Percentiles rank a stretch among this genome's conserved stretches.
Conservation (phyloP, 1,284 basidiomycete genomes). For the Ceratobasidium sp. region DNA sequence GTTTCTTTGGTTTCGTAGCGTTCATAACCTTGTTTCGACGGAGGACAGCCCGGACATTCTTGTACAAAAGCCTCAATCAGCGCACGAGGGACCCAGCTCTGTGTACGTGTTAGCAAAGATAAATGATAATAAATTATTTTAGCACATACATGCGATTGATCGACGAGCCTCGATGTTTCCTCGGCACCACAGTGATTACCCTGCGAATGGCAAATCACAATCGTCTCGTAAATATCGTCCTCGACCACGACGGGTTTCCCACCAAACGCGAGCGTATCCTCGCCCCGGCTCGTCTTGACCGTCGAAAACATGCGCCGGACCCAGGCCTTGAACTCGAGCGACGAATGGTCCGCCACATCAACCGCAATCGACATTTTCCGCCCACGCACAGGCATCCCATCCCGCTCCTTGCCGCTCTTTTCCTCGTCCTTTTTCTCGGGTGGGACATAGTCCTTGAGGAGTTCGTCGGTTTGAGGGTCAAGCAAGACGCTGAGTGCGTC, state of each 20-base stretch:
- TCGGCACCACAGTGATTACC: slow-evolving; percentile 31
- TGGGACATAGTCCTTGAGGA: slow-evolving; percentile 29
- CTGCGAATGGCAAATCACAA: slow-evolving; percentile 36
- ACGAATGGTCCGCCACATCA: slow-evolving; percentile 20
- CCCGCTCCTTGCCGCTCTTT: not conserved
- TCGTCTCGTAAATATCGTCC: slow-evolving; percentile 37
- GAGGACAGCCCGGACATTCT: slow-evolving; percentile 30
- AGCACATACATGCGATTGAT: slow-evolving; percentile 26
- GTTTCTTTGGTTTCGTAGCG: slow-evolving; percentile 20
- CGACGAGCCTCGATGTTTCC: slow-evolving; percentile 22
- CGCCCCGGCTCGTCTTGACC: slow-evolving; percentile 27
- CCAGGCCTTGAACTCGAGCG: slow-evolving; percentile 30
- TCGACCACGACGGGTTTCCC: slow-evolving; percentile 30
- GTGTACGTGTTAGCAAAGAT: not conserved
- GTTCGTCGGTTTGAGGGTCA: slow-evolving; percentile 22
- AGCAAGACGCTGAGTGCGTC: slow-evolving; percentile 25
- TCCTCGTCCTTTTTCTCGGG: slow-evolving; percentile 16
- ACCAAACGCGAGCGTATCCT: slow-evolving; percentile 31
- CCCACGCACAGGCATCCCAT: slow-evolving; percentile 15
- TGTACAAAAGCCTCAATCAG: slow-evolving; percentile 32
- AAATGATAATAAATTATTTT: not conserved
- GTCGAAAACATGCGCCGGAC: slow-evolving; percentile 32
- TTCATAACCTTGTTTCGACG: slow-evolving; percentile 22
- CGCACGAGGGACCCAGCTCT: slow-evolving; percentile 29
- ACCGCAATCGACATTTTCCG: not conserved